These are phyloP conservation scores for Papiliotrema fonsecae DNA, from an alignment of 1,284 basidiomycete species.

Conservation along the genomic window DNA sequence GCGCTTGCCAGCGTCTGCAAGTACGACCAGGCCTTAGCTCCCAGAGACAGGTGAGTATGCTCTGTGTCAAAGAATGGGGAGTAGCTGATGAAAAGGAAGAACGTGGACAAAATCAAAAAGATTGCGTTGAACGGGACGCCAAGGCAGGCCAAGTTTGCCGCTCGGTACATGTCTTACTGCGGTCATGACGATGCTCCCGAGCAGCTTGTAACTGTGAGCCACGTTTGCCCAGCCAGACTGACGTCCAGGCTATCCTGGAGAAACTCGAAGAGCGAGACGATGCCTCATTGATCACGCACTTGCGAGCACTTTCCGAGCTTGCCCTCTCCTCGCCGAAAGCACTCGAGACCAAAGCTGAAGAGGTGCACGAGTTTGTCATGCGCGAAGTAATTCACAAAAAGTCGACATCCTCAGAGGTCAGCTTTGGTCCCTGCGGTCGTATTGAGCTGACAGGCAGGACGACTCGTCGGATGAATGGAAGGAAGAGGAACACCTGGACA, in stretches of 20 bases:
- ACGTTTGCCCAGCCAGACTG: background rate
- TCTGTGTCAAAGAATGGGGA: background rate
- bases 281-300: slow-evolving; percentile 60
- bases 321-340: slow-evolving; percentile 63
- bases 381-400: slow-evolving; percentile 65
- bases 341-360: slow-evolving; percentile 71
- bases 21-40: slow-evolving; percentile 57
- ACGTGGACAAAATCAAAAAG: slow-evolving; percentile 60
- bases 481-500: slow-evolving; percentile 57
- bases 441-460: slow-evolving; percentile 45
- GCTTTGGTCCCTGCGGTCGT: slow-evolving; percentile 12
- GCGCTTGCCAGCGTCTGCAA: slow-evolving; percentile 65
- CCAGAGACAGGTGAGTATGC: slow-evolving; percentile 63
- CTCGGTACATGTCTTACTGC: slow-evolving; percentile 65
- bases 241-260: slow-evolving; percentile 46
- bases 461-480: slow-evolving; percentile 62
- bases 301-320: slow-evolving; percentile 70
- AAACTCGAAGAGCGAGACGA: slow-evolving; percentile 56
- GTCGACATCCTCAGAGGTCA: slow-evolving; percentile 52
- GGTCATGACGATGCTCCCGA: slow-evolving; percentile 56
- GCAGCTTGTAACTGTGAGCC: slow-evolving; percentile 62
- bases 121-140: slow-evolving; percentile 61
- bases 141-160: slow-evolving; percentile 80
- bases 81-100: slow-evolving; percentile 7
- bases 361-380: slow-evolving; percentile 65